These are phyloP conservation scores for Emericellopsis atlantica DNA, from an alignment of 2,329 filamentous ascomycete species.

Conservation along the genomic window DNA sequence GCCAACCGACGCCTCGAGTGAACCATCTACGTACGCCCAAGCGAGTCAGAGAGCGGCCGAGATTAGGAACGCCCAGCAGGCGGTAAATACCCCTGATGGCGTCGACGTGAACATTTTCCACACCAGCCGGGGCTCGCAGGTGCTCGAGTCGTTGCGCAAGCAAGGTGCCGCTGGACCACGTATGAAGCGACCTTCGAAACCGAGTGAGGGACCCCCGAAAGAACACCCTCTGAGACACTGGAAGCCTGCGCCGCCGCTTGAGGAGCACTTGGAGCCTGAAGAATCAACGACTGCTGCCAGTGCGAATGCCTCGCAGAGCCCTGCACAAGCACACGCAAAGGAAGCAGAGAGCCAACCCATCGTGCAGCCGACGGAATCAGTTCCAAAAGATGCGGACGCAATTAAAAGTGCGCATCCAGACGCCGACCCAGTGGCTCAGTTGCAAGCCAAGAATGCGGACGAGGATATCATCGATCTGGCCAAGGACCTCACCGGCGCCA, in stretches of 20 bases:
- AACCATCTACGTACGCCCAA: neutral
- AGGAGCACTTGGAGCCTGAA: constrained; percentile 1
- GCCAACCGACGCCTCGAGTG: neutral
- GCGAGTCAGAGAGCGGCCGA: neutral
- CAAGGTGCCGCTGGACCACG: constrained; percentile 6
- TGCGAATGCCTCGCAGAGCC: neutral
- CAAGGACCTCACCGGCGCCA: constrained; percentile 10
- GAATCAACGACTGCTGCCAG: constrained; percentile 1
- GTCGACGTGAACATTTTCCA: constrained; percentile 36
- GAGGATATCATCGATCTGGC: constrained; percentile 10
- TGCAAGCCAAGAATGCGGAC: constrained; percentile 1
- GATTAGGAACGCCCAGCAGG: constrained; percentile 6
- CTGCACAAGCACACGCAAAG: neutral
- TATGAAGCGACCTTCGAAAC: neutral
- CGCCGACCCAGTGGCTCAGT: constrained; percentile 1
- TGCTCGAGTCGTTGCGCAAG: constrained; percentile 24
- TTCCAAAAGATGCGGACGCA: neutral
- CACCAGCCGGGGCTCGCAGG: constrained; percentile 28
- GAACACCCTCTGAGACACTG: constrained; percentile 20
- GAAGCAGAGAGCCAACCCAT: neutral
- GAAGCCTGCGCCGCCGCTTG: constrained; percentile 1
- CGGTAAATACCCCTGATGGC: constrained; percentile 22
- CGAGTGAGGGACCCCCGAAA: constrained; percentile 12
- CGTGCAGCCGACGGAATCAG: neutral
- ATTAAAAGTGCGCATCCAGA: neutral